Conservation (phyloP, 2,329 filamentous ascomycete genomes). For the Sporothrix pseudoabietina region DNA sequence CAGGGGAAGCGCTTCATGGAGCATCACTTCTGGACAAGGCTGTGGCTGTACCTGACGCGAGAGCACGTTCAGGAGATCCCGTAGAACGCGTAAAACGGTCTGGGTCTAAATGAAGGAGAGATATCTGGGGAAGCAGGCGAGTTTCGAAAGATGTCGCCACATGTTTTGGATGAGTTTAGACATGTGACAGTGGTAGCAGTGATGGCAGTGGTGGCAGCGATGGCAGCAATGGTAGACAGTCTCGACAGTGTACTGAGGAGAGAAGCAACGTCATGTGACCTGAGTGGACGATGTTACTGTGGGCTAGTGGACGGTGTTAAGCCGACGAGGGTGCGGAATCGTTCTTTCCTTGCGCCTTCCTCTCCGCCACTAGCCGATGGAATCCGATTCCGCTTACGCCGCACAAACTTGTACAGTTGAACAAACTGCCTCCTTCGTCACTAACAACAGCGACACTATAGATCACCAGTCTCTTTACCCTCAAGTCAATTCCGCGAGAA, state of each 20-base stretch:
- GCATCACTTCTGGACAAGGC: slow-evolving; percentile 1
- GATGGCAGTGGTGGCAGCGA: neutral
- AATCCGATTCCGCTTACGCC: too few relatives aligned
- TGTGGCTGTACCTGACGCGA: slow-evolving; percentile 18
- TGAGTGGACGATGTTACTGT: neutral
- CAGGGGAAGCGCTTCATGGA: neutral
- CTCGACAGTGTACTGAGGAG: neutral
- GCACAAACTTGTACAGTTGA: too few relatives aligned
- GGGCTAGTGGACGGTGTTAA: slow-evolving; percentile 4
- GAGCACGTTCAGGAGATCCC: neutral
- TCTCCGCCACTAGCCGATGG: slow-evolving; percentile 25
- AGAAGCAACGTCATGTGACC: neutral
- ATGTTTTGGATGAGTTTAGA: neutral
- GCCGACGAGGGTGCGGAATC: slow-evolving; percentile 23
- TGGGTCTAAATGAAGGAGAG: neutral
- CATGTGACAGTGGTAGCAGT: neutral
- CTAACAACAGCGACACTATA: neutral
- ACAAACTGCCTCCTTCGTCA: neutral
- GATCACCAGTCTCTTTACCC: neutral
- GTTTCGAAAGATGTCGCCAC: neutral
- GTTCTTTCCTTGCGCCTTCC: slow-evolving; percentile 30
- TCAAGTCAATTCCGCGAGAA: neutral
- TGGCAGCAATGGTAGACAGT: neutral
- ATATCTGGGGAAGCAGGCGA: neutral
- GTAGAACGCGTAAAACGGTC: neutral